phyloP scores from a whole-genome alignment of 192 early-diverging fungal genomes.

The Paraglomus brasilianum region DNA sequence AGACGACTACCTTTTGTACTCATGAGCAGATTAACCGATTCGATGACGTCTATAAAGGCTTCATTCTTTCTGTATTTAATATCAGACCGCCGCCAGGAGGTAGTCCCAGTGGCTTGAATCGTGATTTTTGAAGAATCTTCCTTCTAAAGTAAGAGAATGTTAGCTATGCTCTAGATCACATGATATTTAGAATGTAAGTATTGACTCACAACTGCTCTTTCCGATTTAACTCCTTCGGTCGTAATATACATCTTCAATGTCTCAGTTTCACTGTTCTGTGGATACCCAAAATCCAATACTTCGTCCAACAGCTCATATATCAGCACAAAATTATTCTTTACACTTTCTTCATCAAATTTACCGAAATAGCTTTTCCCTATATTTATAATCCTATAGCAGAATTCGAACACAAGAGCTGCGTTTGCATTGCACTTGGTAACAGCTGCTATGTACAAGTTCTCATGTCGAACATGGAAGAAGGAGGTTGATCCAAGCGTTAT shows the following conservation, averaged over 20 bases:
- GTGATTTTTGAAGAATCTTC: conserved; percentile 77
- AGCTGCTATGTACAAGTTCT: conserved; percentile 91
- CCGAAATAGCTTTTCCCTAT: conserved; percentile 78
- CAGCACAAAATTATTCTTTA: conserved; percentile 86
- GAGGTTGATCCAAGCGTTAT: conserved; percentile 85
- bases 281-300: conserved; percentile 85
- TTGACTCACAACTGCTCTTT: conserved; percentile 51
- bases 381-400: conserved; percentile 70
- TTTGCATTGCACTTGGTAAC: conserved; percentile 77
- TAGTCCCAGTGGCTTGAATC: conserved; percentile 94
- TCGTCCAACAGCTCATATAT: conserved; percentile 87
- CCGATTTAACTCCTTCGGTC: conserved; percentile 80
- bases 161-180: background rate
- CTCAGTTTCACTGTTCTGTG: conserved; percentile 82
- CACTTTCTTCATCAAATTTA: conserved; percentile 77
- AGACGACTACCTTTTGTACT: conserved; percentile 48
- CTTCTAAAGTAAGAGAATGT: conserved; percentile 26
- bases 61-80: conserved; percentile 98
- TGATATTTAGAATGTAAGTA: no score
- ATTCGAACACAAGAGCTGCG: conserved; percentile 80
- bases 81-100: conserved; percentile 89
- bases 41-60: conserved; percentile 98
- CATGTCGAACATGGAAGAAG: conserved; percentile 96
- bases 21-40: conserved; percentile 91
- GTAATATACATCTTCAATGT: conserved; percentile 86